Percentiles rank a stretch among this genome's conserved stretches.
Conservation (phyloP, 129 eudicot genomes). For the Tagetes erecta region DNA sequence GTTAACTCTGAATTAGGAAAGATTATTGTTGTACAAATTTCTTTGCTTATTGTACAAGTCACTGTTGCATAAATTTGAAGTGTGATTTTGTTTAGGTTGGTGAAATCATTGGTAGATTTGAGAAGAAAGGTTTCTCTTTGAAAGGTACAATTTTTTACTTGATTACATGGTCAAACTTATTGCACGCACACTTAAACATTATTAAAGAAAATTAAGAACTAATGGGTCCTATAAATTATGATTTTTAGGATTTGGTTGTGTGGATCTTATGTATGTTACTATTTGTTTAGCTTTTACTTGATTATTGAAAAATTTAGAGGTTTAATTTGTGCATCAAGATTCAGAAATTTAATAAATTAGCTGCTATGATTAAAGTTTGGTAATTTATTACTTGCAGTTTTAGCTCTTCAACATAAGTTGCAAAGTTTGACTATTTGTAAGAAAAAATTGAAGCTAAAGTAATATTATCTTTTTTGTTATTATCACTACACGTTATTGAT, state of each 20-base stretch:
- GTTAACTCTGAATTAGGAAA: too few species aligned
- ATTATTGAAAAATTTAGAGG: neutral
- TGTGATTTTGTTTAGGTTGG: slow-evolving; percentile 64
- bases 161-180: slow-evolving; percentile 11
- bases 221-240: slow-evolving; percentile 30
- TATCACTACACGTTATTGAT: too few species aligned
- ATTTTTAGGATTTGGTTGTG: slow-evolving; percentile 4
- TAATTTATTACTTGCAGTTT: neutral
- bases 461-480: too few species aligned
- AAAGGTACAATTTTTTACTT: slow-evolving; percentile 57
- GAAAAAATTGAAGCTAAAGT: too few species aligned
- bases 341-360: neutral
- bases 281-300: neutral
- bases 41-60: slow-evolving; percentile 19
- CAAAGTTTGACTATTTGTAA: too few species aligned
- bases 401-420: too few species aligned
- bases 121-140: slow-evolving; percentile 92
- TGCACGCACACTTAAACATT: neutral
- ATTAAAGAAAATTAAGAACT: slow-evolving; percentile 10
- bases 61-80: slow-evolving; percentile 8
- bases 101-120: slow-evolving; percentile 91
- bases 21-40: neutral
- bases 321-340: neutral
- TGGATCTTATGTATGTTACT: neutral
- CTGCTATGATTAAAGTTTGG: neutral